phyloP scores from a whole-genome alignment of 106 monocot genomes.

The Xerophyta viscosa region DNA sequence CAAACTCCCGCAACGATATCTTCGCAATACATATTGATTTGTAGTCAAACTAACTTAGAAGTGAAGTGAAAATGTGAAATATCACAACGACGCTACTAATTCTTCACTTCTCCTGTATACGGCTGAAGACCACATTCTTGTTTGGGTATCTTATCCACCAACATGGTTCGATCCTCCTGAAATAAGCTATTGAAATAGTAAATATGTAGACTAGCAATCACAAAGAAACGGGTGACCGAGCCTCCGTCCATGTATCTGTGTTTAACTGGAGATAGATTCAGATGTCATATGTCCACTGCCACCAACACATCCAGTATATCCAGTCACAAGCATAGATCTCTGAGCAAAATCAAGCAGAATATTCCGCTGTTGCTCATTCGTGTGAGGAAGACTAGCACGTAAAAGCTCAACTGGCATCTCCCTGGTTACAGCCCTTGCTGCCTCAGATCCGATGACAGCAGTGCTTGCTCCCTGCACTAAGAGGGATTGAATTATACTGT shows the following conservation, averaged over 20 bases:
- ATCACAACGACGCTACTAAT: too few species aligned
- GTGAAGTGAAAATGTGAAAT: too few species aligned
- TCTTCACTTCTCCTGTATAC: too few species aligned
- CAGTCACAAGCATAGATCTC: conserved; percentile 50
- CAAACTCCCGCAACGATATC: conserved; percentile 15
- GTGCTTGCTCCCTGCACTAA: conserved; percentile 20
- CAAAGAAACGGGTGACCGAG: too few species aligned
- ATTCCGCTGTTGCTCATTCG: conserved; percentile 50
- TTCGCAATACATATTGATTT: too few species aligned
- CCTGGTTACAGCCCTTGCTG: conserved; percentile 41
- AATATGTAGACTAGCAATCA: neutral
- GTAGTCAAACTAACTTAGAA: too few species aligned
- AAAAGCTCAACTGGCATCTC: conserved; percentile 89
- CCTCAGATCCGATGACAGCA: conserved; percentile 28
- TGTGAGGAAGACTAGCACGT: conserved; percentile 73
- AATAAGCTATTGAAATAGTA: too few species aligned
- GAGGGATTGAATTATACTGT: conserved; percentile 73
- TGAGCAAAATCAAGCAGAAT: conserved; percentile 68
- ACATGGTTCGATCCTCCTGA: too few species aligned
- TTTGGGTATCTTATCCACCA: too few species aligned
- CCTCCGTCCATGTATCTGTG: too few species aligned
- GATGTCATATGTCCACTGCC: conserved; percentile 25
- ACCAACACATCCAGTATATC: conserved; percentile 23
- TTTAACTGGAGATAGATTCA: conserved; percentile 48
- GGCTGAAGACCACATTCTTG: too few species aligned